Evolutionary conservation across 73 alveolate genomes (phyloP).

Genomic region (Blepharisma japonicum): DNA sequence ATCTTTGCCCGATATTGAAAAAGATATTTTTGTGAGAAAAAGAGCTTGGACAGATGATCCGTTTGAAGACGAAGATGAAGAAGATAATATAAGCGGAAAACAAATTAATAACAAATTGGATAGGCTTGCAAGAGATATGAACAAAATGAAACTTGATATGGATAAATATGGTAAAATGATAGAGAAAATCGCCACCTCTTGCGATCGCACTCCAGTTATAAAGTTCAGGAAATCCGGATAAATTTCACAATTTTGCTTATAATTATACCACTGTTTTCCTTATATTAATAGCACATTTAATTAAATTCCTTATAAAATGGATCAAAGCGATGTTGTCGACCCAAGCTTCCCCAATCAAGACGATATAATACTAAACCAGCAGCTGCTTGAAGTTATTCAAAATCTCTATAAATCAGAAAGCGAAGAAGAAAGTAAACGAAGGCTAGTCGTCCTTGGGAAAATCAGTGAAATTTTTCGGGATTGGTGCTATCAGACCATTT

Average conservation of each 20-base stretch:
- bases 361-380: not conserved
- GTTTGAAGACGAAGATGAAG: too few relatives aligned
- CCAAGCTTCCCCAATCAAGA: not conserved
- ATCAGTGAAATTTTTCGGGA: not conserved
- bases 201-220: not conserved
- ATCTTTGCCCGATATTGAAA: too few relatives aligned
- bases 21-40: too few relatives aligned
- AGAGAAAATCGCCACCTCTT: not conserved
- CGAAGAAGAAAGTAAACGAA: constrained; percentile 4
- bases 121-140: too few relatives aligned
- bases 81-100: too few relatives aligned
- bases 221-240: not conserved
- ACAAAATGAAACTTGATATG: not conserved
- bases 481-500: constrained; percentile 14
- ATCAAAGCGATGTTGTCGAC: not conserved
- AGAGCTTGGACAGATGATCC: too few relatives aligned
- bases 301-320: too few relatives aligned
- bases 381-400: not conserved
- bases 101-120: too few relatives aligned
- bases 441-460: constrained; percentile 23
- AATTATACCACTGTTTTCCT: too few relatives aligned
- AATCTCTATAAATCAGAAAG: not conserved
- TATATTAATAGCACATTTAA: too few relatives aligned
- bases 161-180: not conserved
- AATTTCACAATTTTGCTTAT: not conserved